These are phyloP conservation scores for Acmispon strigosus DNA, from an alignment of 306 rosid genomes.

Conservation along the genomic window DNA sequence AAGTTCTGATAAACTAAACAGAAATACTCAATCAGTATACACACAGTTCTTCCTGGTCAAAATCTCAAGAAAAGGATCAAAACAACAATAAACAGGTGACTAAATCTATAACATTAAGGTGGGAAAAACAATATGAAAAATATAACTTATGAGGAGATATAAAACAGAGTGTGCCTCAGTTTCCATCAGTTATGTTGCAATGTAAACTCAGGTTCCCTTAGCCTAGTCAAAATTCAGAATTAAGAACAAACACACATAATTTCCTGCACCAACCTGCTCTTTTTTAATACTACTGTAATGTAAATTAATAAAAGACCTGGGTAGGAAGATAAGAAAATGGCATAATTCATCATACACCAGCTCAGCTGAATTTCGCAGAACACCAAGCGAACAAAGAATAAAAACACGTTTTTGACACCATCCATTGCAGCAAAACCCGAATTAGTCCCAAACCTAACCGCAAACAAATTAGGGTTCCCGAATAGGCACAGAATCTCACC, in stretches of 20 bases:
- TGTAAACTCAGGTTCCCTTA: not conserved
- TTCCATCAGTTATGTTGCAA: slow-evolving; percentile 1
- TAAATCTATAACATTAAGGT: not conserved
- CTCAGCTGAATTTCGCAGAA: slow-evolving; percentile 10
- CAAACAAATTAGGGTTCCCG: slow-evolving; percentile 26
- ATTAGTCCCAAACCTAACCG: not conserved
- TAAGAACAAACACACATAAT: not conserved
- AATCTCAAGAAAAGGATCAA: not conserved
- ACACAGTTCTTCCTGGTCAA: not conserved
- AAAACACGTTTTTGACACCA: not conserved
- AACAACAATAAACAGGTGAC: not conserved
- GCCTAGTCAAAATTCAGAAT: not conserved
- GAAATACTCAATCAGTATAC: not conserved
- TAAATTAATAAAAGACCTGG: not conserved
- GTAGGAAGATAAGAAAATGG: not conserved
- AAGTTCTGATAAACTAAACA: not conserved
- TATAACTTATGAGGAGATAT: not conserved
- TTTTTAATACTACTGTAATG: not conserved
- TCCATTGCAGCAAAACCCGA: not conserved
- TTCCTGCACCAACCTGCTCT: not conserved
- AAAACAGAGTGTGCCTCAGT: not conserved
- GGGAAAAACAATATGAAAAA: not conserved
- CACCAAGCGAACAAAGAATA: not conserved
- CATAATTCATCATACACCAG: slow-evolving; percentile 9
- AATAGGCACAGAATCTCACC: slow-evolving; percentile 46